phyloP scores from a whole-genome alignment of 2,329 filamentous ascomycete species.

The Trichoderma cornu-damae region DNA sequence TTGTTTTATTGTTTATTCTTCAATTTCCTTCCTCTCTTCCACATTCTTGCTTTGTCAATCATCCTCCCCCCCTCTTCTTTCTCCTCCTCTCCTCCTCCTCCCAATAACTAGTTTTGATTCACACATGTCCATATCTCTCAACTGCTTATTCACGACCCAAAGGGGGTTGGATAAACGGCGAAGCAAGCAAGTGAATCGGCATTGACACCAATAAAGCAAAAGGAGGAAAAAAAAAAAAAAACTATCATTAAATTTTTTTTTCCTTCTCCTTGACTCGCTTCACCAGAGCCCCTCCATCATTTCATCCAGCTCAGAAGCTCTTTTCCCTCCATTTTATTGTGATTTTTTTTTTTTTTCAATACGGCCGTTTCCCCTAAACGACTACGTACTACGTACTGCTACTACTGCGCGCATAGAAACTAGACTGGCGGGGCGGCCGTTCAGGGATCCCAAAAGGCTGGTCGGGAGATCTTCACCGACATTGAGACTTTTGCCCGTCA shows the following conservation, averaged over 20 bases:
- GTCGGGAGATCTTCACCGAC: constrained; percentile 22
- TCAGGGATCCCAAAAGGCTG: constrained; percentile 17
- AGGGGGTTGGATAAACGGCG: not conserved
- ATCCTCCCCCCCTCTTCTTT: no score
- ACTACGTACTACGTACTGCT: no score
- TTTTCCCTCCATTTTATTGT: no score
- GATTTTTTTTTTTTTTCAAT: not conserved
- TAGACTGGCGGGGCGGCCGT: constrained; percentile 17
- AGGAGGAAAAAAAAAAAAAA: not conserved
- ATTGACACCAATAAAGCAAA: not conserved
- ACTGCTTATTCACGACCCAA: not conserved
- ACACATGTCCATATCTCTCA: no score
- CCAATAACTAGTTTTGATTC: no score
- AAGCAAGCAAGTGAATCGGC: not conserved
- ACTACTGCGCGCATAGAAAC: constrained; percentile 6
- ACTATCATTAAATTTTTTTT: no score
- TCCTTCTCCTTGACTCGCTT: not conserved
- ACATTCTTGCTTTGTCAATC: not conserved
- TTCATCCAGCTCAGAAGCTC: not conserved
- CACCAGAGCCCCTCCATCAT: not conserved
- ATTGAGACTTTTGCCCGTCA: not conserved
- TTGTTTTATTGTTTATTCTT: no score
- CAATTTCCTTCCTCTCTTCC: not conserved
- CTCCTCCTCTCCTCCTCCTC: no score
- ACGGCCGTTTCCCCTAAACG: constrained; percentile 16